Base-by-base conservation (phyloP, 768 basidiomycete genomes). In the Hygrophoropsis aurantiaca region DNA sequence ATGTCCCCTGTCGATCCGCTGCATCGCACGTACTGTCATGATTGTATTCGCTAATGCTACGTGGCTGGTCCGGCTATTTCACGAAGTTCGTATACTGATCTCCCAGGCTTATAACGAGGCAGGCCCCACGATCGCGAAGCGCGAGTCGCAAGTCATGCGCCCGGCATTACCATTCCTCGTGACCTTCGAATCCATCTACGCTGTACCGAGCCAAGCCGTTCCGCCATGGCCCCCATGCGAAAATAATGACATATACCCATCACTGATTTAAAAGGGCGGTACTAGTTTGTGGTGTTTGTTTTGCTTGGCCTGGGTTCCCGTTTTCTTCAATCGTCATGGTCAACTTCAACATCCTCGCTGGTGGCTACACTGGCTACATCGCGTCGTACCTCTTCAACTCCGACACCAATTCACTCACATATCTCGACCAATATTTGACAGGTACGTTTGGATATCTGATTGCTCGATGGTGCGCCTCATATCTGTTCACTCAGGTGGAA, bases 261-360 rank as follows among this genome's bases (percentile, higher is more conserved):
- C 27, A 13, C 13, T 13, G 7, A 13, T 18, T 21, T 15, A 6
- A n/a, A 34, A n/a, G 30, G 15, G 8, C 9, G n/a, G 11, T 42
- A 42, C 18, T 27, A 42, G 23, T 21, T 15, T 13, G 16, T 42
- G 11, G 36, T 26, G 42, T 7, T 25, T 25, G 25, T 19, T 7
- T 42, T 9, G 4, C 20, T 24, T 5, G 5, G n/a, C 23, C n/a
- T 7, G 27, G 4, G 11, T 10, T 19, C 42, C 42, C 20, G 23
- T 21, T 27, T 16, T 43, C n/a, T n/a, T n/a, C n/a, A n/a, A 32
- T 27, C 47, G 33, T 18, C 36, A 87, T 86, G 85, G 84, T 86
- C 54, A 74, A 79, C 45, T 80, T 83, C 58, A 83, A 73, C 4
- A 82, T 88, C 51, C 72, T 87, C 27, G 85, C 85, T 24, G 84